Percentiles rank a stretch among this genome's conserved stretches.
Conservation (phyloP, 2,329 filamentous ascomycete species). For the Arachnomyces sp. region DNA sequence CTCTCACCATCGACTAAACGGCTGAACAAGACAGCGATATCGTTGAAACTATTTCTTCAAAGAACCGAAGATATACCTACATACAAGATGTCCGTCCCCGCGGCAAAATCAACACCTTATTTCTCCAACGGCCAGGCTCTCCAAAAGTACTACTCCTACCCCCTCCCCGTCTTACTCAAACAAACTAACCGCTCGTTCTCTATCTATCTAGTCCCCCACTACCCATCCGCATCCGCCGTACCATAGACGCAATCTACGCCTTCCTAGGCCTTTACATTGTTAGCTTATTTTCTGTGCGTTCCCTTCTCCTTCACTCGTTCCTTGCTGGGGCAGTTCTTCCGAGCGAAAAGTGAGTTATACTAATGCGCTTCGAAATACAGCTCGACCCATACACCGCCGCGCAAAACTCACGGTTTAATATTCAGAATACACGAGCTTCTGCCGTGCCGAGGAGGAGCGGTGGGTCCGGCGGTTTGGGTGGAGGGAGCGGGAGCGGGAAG, state of each 20-base stretch:
- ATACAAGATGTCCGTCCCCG: no score
- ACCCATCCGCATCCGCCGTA: slow-evolving; percentile 34
- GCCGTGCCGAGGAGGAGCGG: slow-evolving; percentile 11
- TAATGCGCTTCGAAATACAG: slow-evolving; percentile 17
- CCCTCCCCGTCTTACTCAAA: slow-evolving; percentile 1
- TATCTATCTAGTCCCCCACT: slow-evolving; percentile 34
- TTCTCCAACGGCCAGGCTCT: slow-evolving; percentile 35
- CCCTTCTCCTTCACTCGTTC: background rate
- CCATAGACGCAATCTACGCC: slow-evolving; percentile 36
- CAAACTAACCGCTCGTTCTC: slow-evolving; percentile 4
- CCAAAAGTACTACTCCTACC: slow-evolving; percentile 21
- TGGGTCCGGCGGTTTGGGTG: slow-evolving; percentile 7
- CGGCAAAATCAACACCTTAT: slow-evolving; percentile 20
- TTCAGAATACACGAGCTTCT: slow-evolving; percentile 23
- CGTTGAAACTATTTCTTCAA: no score
- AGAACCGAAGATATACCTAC: no score
- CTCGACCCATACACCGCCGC: slow-evolving; percentile 41
- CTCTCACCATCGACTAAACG: no score
- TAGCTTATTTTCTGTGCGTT: slow-evolving; percentile 40
- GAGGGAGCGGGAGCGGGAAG: slow-evolving; percentile 14
- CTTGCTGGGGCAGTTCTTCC: background rate
- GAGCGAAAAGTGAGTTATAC: slow-evolving; percentile 11
- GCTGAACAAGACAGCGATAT: no score
- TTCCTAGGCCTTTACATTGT: slow-evolving; percentile 44
- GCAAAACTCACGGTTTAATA: slow-evolving; percentile 39